Evolutionary conservation across 2,329 filamentous ascomycete genomes (phyloP).

Genomic region (Diaporthe humulicola): DNA sequence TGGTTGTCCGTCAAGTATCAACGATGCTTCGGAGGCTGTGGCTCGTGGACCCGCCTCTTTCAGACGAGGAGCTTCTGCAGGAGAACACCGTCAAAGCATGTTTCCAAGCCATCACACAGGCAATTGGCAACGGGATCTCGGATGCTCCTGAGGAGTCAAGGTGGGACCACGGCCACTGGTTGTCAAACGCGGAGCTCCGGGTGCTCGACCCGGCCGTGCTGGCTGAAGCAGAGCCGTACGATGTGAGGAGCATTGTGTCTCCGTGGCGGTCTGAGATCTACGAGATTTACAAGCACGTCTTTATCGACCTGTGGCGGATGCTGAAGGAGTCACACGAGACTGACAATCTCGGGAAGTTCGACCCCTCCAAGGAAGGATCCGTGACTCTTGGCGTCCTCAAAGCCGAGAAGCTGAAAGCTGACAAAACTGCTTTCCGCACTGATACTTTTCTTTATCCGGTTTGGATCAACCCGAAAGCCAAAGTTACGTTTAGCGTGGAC

Average conservation of each 20-base stretch:
- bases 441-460: constrained; percentile 41
- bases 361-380: constrained; percentile 33
- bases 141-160: constrained; percentile 22
- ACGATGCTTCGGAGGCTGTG: constrained; percentile 40
- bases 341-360: constrained; percentile 31
- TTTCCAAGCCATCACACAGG: constrained; percentile 29
- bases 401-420: constrained; percentile 19
- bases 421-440: constrained; percentile 31
- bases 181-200: constrained; percentile 27
- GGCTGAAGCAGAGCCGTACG: constrained; percentile 21
- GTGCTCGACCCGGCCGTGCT: constrained; percentile 30
- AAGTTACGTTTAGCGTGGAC: constrained; percentile 8
- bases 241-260: constrained; percentile 35
- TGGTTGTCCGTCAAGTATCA: constrained; percentile 36
- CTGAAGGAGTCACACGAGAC: constrained; percentile 11
- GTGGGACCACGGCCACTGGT: constrained; percentile 39
- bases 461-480: constrained; percentile 31
- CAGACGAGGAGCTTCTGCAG: constrained; percentile 35
- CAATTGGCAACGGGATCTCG: constrained; percentile 25
- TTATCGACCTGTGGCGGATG: constrained; percentile 38
- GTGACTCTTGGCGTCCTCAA: constrained; percentile 36
- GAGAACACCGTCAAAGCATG: constrained; percentile 24
- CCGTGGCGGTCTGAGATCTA: constrained; percentile 40
- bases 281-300: constrained; percentile 40
- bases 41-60: constrained; percentile 36